A percentile compares a stretch with the other conserved stretches of the same genome.
Conservation (phyloP, 1,284 basidiomycete species). For the Mycena sp. region DNA sequence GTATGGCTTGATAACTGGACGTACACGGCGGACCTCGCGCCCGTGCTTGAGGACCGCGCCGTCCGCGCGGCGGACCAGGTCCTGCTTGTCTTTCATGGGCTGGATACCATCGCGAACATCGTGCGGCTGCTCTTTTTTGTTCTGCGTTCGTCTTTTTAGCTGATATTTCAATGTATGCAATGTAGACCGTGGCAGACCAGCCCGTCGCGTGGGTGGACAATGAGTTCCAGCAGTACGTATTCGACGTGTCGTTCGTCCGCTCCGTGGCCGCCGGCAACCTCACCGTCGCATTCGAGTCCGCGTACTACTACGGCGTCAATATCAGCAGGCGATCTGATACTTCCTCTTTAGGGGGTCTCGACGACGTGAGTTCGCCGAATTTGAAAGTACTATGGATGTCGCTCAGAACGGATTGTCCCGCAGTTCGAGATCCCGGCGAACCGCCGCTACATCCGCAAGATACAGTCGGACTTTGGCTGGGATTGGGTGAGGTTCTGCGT, state of each 20-base stretch:
- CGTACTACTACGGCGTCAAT: constrained; percentile 61
- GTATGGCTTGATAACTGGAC: constrained; percentile 69
- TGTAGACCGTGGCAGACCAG: constrained; percentile 58
- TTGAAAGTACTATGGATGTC: too few species aligned
- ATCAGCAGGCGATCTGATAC: constrained; percentile 58
- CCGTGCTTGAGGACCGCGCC: constrained; percentile 47
- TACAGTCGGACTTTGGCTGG: constrained; percentile 67
- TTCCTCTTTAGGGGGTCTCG: constrained; percentile 46
- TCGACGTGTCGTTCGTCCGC: constrained; percentile 57
- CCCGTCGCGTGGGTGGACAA: constrained; percentile 67
- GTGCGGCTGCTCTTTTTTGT: constrained; percentile 33
- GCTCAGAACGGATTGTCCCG: background rate
- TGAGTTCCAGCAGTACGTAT: constrained; percentile 65
- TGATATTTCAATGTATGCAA: background rate
- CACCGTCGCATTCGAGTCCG: constrained; percentile 63
- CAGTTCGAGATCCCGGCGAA: constrained; percentile 62
- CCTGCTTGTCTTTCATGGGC: constrained; percentile 66
- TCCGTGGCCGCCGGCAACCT: constrained; percentile 50
- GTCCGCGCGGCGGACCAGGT: constrained; percentile 41
- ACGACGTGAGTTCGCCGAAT: too few species aligned
- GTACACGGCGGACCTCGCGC: constrained; percentile 63
- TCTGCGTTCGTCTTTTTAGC: background rate
- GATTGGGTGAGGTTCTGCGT: constrained; percentile 55
- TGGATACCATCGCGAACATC: constrained; percentile 68
- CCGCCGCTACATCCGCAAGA: constrained; percentile 60